A percentile compares a stretch with the other conserved stretches of the same genome.
Conservation (phyloP, 2,329 filamentous ascomycete species). For the Penicillium expansum region DNA sequence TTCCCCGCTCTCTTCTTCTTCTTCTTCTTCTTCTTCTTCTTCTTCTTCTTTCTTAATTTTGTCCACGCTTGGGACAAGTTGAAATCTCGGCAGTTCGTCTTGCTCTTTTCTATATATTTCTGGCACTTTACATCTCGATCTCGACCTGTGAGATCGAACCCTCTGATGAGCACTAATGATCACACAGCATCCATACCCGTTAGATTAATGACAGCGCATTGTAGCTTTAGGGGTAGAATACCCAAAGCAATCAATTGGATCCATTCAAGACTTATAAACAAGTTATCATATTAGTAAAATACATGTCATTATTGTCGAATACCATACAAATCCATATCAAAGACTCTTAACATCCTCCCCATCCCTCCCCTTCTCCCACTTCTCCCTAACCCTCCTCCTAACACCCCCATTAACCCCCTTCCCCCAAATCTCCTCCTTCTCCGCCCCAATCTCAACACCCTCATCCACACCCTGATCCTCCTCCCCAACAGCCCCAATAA, state of each 20-base stretch:
- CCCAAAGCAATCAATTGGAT: conserved; percentile 5
- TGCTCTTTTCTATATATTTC: conserved; percentile 39
- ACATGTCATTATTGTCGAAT: background rate
- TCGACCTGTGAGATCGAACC: conserved; percentile 3
- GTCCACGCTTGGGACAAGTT: conserved; percentile 13
- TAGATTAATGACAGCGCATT: conserved; percentile 26
- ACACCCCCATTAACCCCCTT: conserved; percentile 24
- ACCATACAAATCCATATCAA: background rate
- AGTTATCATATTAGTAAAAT: background rate
- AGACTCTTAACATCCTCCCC: conserved; percentile 1
- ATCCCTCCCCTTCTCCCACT: conserved; percentile 26
- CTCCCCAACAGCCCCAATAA: conserved; percentile 10
- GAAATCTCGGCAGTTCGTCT: conserved; percentile 14
- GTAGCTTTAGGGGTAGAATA: conserved; percentile 23
- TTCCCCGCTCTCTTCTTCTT: background rate
- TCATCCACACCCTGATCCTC: background rate
- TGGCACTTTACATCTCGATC: conserved; percentile 17
- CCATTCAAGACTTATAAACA: background rate
- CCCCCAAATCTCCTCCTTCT: conserved; percentile 26
- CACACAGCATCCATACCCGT: conserved; percentile 25
- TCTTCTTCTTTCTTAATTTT: conserved; percentile 11
- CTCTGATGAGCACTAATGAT: conserved; percentile 27
- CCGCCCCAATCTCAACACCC: conserved; percentile 4
- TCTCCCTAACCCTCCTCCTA: conserved; percentile 20
- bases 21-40: background rate